Evolutionary conservation across 1,139 yeast genomes (phyloP).

Genomic region (Yamadazyma sp.): DNA sequence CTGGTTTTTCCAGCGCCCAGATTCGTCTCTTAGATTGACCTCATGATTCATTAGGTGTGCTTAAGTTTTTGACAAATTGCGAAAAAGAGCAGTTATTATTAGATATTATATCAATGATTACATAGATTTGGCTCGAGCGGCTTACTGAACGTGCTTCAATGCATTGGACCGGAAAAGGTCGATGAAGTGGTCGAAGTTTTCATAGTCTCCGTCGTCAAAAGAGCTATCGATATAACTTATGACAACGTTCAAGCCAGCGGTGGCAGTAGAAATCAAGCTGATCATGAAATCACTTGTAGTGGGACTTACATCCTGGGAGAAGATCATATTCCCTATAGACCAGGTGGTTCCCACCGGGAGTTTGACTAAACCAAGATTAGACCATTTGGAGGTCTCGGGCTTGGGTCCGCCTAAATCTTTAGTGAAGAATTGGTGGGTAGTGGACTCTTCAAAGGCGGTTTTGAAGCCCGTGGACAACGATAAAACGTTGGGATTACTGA

Average conservation of each 20-base stretch:
- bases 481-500: slow-evolving; percentile 25
- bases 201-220: slow-evolving; percentile 23
- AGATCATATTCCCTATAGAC: slow-evolving; percentile 32
- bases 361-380: slow-evolving; percentile 39
- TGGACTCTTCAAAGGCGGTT: slow-evolving; percentile 12
- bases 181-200: slow-evolving; percentile 26
- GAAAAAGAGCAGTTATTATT: no score
- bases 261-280: slow-evolving; percentile 30
- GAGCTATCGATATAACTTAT: slow-evolving; percentile 29
- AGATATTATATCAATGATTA: no score
- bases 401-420: slow-evolving; percentile 26
- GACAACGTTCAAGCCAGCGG: slow-evolving; percentile 39
- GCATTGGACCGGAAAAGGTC: slow-evolving; percentile 21
- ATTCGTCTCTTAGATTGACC: slow-evolving; percentile 20
- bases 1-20: slow-evolving; percentile 43
- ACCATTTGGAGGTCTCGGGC: slow-evolving; percentile 35
- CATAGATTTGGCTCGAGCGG: neutral
- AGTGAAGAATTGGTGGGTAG: slow-evolving; percentile 19
- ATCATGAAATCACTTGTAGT: slow-evolving; percentile 38
- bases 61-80: neutral
- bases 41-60: neutral
- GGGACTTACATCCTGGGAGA: slow-evolving; percentile 41
- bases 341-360: slow-evolving; percentile 19
- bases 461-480: slow-evolving; percentile 23
- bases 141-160: neutral